A percentile compares a stretch with the other conserved stretches of the same genome.
Evolutionary conservation across 345 rosid species (phyloP).

Genomic region (Dimocarpus longan): DNA sequence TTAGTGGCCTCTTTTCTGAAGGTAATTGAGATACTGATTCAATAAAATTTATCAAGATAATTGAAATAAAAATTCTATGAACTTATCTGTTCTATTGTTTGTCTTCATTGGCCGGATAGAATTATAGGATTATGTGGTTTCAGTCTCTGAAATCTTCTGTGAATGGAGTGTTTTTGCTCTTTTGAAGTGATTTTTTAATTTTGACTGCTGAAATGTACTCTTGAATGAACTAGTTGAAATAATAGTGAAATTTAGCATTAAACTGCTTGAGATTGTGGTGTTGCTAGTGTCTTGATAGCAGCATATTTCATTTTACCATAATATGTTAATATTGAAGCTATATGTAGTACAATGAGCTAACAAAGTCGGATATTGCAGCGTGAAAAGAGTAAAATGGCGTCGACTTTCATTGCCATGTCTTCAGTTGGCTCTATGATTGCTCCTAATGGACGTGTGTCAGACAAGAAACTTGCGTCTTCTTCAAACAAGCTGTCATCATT

Average conservation of each 20-base stretch:
- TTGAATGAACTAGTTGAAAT: neutral
- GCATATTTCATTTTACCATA: neutral
- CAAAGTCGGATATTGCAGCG: constrained; percentile 20
- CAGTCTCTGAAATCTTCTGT: neutral
- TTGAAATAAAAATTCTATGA: neutral
- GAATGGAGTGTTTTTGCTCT: neutral
- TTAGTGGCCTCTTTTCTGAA: neutral
- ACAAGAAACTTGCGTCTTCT: constrained; percentile 57
- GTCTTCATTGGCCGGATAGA: neutral
- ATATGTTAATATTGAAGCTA: neutral
- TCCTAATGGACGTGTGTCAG: constrained; percentile 51
- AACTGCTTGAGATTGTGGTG: neutral
- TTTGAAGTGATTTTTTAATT: neutral
- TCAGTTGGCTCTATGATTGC: constrained; percentile 69
- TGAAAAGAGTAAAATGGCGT: constrained; percentile 59
- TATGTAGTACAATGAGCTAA: neutral
- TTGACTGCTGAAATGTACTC: neutral
- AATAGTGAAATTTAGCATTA: neutral
- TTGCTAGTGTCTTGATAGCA: neutral
- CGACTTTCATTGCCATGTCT: constrained; percentile 71
- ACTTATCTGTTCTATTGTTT: neutral
- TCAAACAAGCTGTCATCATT: constrained; percentile 69
- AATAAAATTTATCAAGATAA: neutral
- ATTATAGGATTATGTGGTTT: neutral
- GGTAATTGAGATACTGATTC: neutral